Conservation (phyloP, 176 grass and related monocot genomes). For the Musa beccarii region DNA sequence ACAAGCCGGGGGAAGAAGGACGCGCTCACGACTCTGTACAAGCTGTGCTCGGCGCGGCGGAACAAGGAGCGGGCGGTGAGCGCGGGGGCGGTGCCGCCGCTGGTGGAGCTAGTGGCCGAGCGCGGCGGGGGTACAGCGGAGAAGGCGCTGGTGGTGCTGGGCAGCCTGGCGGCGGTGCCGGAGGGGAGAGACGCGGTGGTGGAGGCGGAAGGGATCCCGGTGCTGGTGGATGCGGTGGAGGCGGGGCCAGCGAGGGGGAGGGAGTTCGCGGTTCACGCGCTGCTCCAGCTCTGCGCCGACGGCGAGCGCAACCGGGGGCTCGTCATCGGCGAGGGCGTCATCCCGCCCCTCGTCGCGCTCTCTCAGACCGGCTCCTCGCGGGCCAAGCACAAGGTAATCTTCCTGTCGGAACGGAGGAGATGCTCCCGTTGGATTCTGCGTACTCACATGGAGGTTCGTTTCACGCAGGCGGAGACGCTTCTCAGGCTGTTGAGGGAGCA, state of each 20-base stretch:
- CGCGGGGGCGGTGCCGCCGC: slow-evolving; percentile 56
- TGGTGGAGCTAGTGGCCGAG: slow-evolving; percentile 57
- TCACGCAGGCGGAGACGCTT: no score
- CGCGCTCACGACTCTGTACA: slow-evolving; percentile 81
- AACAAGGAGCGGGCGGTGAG: slow-evolving; percentile 86
- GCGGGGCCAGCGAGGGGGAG: slow-evolving; percentile 66
- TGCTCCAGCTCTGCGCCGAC: slow-evolving; percentile 78
- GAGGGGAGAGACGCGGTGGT: slow-evolving; percentile 70
- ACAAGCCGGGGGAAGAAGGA: slow-evolving; percentile 87
- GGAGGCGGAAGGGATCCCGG: slow-evolving; percentile 57
- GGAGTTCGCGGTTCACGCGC: slow-evolving; percentile 70
- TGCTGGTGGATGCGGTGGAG: slow-evolving; percentile 74
- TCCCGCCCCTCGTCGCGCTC: slow-evolving; percentile 75
- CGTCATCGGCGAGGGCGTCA: slow-evolving; percentile 78
- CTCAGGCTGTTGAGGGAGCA: no score
- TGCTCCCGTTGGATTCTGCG: no score
- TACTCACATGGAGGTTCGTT: no score
- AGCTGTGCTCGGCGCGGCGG: slow-evolving; percentile 61
- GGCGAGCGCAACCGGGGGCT: slow-evolving; percentile 52
- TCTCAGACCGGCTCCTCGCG: slow-evolving; percentile 75
- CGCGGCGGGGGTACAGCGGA: slow-evolving; percentile 62
- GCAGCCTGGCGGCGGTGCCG: slow-evolving; percentile 44
- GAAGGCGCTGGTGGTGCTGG: slow-evolving; percentile 95
- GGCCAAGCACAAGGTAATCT: slow-evolving; percentile 79
- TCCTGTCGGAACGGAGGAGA: no score